Percentiles rank a stretch among this genome's conserved stretches.
Conservation (phyloP, 164 flowering plant genomes). For the Vitis riparia region DNA sequence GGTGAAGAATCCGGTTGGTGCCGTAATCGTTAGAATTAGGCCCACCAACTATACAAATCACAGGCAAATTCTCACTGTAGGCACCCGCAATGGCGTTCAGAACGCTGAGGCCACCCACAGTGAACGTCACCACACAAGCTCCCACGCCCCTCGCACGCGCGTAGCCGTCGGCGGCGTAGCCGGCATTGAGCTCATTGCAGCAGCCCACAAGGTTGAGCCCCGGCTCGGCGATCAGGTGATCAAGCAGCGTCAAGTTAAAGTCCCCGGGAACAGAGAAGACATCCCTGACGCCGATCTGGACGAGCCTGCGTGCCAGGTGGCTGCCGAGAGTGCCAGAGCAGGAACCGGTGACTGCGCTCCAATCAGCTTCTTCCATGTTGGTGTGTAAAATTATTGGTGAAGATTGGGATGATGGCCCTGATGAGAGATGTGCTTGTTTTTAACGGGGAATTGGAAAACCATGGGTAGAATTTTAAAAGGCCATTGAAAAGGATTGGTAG, state of each 20-base stretch:
- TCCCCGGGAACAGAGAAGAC: slow-evolving; percentile 75
- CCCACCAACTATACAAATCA: slow-evolving; percentile 70
- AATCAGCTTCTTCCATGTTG: too few species aligned
- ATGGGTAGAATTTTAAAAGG: too few species aligned
- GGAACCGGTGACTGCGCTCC: not conserved
- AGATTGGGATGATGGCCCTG: too few species aligned
- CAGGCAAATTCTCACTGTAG: slow-evolving; percentile 71
- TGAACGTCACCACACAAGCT: slow-evolving; percentile 68
- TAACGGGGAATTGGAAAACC: too few species aligned
- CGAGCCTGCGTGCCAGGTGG: slow-evolving; percentile 63
- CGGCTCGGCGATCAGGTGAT: slow-evolving; percentile 63
- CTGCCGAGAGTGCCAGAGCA: slow-evolving; percentile 46
- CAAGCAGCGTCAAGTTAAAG: slow-evolving; percentile 58
- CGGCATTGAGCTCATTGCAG: slow-evolving; percentile 80
- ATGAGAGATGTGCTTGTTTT: too few species aligned
- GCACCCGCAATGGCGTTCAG: slow-evolving; percentile 76
- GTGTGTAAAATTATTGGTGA: too few species aligned
- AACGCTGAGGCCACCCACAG: slow-evolving; percentile 70
- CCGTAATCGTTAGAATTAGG: slow-evolving; percentile 74
- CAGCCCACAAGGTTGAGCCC: slow-evolving; percentile 59
- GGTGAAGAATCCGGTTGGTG: slow-evolving; percentile 60
- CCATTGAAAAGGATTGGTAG: too few species aligned
- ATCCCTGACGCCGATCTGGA: slow-evolving; percentile 53
- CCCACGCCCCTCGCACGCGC: slow-evolving; percentile 66
- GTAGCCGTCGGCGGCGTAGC: slow-evolving; percentile 78